Percentiles rank a stretch among this genome's conserved stretches.
Evolutionary conservation across 75 land plant species (phyloP).

Genomic region (Sequoia sempervirens): DNA sequence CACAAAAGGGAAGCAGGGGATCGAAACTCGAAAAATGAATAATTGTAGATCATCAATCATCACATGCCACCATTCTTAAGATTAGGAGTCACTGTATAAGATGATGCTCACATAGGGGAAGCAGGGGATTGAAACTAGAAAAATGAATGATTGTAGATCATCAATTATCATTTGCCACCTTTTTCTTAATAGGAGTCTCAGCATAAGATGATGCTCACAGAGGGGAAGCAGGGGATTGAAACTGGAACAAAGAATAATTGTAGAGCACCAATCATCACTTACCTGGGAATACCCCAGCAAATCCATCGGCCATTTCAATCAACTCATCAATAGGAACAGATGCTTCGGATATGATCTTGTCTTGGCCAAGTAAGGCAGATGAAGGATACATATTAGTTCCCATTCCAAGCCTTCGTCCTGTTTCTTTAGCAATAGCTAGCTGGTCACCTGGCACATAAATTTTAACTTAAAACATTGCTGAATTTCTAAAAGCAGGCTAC

Average conservation of each 20-base stretch:
- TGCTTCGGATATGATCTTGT: constrained; percentile 25
- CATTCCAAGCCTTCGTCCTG: constrained; percentile 78
- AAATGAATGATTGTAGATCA: not conserved
- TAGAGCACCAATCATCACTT: not conserved
- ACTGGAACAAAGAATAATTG: not conserved
- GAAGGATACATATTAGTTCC: constrained; percentile 73
- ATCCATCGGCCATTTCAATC: constrained; percentile 30
- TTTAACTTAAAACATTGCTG: not conserved
- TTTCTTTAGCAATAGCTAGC: constrained; percentile 75
- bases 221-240: not conserved
- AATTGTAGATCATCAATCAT: not conserved
- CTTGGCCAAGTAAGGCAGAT: constrained; percentile 27
- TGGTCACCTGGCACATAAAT: constrained; percentile 46
- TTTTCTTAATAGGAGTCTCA: too few relatives aligned
- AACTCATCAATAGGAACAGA: constrained; percentile 42
- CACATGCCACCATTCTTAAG: constrained; percentile 10
- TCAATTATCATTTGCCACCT: constrained; percentile 8
- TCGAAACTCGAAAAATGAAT: not conserved
- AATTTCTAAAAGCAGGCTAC: not conserved
- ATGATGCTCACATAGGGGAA: not conserved
- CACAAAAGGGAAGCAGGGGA: too few relatives aligned
- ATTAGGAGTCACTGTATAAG: too few relatives aligned
- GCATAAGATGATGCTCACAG: not conserved
- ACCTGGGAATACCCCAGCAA: constrained; percentile 15
- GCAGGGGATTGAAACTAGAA: not conserved